Percentiles rank a stretch among this genome's conserved stretches.
Evolutionary conservation across 108 stramenopile species (phyloP).

Genomic region (Pseudonitzschia multiseries): DNA sequence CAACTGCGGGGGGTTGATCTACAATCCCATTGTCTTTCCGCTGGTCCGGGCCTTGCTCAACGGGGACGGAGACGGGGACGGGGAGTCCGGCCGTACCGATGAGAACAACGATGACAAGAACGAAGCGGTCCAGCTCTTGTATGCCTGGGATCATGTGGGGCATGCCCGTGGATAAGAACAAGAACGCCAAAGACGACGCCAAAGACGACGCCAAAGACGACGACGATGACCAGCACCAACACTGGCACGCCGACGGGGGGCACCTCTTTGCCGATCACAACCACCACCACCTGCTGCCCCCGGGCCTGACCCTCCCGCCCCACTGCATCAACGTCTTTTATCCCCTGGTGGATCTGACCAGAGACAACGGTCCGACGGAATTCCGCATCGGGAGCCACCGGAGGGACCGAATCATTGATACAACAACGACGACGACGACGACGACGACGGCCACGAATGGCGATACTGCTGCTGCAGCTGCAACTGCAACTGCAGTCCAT

Average conservation of each 20-base stretch:
- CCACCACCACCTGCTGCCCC: background rate
- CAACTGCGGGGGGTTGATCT: conserved; percentile 19
- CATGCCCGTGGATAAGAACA: background rate
- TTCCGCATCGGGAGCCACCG: conserved; percentile 14
- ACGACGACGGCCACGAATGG: too few species aligned
- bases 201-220: background rate
- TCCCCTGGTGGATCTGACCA: conserved; percentile 21
- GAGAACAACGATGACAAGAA: background rate
- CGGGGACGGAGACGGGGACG: background rate
- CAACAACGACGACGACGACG: too few species aligned
- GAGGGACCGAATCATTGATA: background rate
- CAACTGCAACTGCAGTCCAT: too few species aligned
- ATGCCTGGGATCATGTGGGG: conserved; percentile 35
- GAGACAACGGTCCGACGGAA: conserved; percentile 27
- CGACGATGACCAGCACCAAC: conserved; percentile 1
- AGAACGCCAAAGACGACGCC: background rate
- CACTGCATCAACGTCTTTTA: conserved; percentile 39
- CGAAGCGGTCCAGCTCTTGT: conserved; percentile 18
- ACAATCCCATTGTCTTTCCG: conserved; percentile 33
- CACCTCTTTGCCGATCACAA: conserved; percentile 19
- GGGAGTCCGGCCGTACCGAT: background rate
- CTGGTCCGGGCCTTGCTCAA: conserved; percentile 24
- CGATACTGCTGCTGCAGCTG: too few species aligned
- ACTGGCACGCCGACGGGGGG: conserved; percentile 32
- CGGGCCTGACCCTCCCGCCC: conserved; percentile 9